These are phyloP conservation scores for Adiantum capillusveneris DNA, from an alignment of 75 land plant species.

Conservation along the genomic window DNA sequence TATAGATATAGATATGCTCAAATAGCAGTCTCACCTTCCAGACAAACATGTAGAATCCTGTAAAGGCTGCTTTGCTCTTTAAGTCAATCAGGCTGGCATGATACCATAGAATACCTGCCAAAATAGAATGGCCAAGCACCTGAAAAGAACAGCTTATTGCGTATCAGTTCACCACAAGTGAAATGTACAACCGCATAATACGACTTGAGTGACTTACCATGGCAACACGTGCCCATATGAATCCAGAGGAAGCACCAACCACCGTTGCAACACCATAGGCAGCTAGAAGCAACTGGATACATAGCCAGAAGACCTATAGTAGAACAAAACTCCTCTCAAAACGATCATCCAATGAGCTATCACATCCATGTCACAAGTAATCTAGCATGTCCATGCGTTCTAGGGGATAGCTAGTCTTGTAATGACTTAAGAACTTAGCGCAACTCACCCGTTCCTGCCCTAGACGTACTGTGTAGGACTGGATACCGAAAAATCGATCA, in stretches of 20 bases:
- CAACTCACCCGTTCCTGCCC: slow-evolving; percentile 72
- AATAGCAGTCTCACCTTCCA: slow-evolving; percentile 99
- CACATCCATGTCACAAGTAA: not conserved
- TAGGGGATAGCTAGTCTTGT: not conserved
- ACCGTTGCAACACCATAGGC: slow-evolving; percentile 68
- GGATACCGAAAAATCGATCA: slow-evolving; percentile 81
- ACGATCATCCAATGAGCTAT: not conserved
- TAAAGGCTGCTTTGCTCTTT: slow-evolving; percentile 67
- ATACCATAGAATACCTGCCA: slow-evolving; percentile 67
- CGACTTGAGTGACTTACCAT: slow-evolving; percentile 34
- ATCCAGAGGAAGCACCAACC: slow-evolving; percentile 49
- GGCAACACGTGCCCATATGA: slow-evolving; percentile 56
- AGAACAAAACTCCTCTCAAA: not conserved
- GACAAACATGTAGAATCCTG: slow-evolving; percentile 93
- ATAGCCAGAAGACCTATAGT: slow-evolving; percentile 85
- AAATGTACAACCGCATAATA: not conserved
- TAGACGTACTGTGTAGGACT: slow-evolving; percentile 75
- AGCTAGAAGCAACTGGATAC: slow-evolving; percentile 73
- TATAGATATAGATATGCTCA: too few relatives aligned
- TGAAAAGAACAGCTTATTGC: slow-evolving; percentile 10
- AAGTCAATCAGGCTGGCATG: slow-evolving; percentile 56
- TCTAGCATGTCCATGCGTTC: too few relatives aligned
- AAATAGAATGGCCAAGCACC: slow-evolving; percentile 66
- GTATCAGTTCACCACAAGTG: not conserved
- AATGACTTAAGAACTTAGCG: not conserved